A percentile compares a stretch with the other conserved stretches of the same genome.
Conservation (phyloP, 495 filamentous ascomycete species). For the Glonium stellatum region DNA sequence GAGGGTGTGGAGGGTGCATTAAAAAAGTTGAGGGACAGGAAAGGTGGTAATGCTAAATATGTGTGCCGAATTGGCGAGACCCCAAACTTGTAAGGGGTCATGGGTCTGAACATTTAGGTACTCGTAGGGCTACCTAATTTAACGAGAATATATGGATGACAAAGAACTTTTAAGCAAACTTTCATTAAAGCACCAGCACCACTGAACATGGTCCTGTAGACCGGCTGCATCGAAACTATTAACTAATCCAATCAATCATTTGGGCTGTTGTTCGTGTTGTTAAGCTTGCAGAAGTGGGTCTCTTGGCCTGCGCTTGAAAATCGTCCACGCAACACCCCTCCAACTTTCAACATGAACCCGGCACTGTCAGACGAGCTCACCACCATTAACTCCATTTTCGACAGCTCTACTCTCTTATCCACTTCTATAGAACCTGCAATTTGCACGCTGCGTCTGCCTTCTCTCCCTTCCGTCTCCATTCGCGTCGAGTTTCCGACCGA, state of each 20-base stretch:
- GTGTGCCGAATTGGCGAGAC: not conserved
- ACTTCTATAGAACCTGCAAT: conserved; percentile 34
- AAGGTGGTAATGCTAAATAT: not conserved
- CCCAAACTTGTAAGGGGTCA: not conserved
- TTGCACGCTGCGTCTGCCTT: conserved; percentile 33
- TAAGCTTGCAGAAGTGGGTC: no score
- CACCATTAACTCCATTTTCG: conserved; percentile 92
- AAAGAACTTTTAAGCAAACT: no score
- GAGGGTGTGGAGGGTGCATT: not conserved
- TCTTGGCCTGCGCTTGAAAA: no score
- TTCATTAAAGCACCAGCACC: no score
- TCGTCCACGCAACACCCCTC: not conserved
- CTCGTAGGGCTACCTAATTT: no score
- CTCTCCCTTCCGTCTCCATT: conserved; percentile 42
- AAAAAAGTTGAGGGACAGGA: not conserved
- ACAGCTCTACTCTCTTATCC: conserved; percentile 52
- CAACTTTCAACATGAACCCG: conserved; percentile 51
- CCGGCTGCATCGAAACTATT: no score
- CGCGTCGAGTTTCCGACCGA: conserved; percentile 52
- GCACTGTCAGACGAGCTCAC: conserved; percentile 78
- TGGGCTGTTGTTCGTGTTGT: no score
- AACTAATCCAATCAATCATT: no score
- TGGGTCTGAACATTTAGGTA: no score
- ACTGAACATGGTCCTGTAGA: no score
- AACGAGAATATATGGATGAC: no score